These are phyloP conservation scores for Phytopythium boreale DNA, from an alignment of 352 stramenopile genomes.

Conservation along the genomic window DNA sequence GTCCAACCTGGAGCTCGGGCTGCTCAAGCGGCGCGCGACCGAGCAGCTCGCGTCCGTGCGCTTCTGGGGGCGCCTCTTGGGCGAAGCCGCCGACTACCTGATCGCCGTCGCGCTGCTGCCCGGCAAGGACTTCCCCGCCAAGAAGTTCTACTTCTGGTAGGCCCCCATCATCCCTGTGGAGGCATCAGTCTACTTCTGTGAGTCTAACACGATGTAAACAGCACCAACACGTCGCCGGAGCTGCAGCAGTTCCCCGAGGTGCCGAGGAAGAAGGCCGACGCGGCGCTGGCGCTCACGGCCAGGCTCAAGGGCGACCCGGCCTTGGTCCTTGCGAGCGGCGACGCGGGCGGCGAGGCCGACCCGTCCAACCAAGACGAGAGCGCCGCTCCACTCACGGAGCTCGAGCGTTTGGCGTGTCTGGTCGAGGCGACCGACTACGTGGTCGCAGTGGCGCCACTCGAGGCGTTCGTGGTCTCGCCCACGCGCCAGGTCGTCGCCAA, in stretches of 20 bases:
- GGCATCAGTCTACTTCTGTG: conserved; percentile 13
- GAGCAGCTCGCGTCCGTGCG: conserved; percentile 60
- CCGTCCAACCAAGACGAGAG: conserved; percentile 9
- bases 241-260: conserved; percentile 79
- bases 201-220: conserved; percentile 8
- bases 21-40: conserved; percentile 64
- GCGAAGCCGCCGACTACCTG: conserved; percentile 69
- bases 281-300: conserved; percentile 38
- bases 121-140: conserved; percentile 66
- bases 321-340: conserved; percentile 43
- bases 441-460: conserved; percentile 54
- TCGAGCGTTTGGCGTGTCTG: conserved; percentile 69
- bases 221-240: conserved; percentile 72
- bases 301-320: conserved; percentile 68
- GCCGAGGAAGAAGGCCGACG: conserved; percentile 51
- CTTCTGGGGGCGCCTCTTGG: conserved; percentile 68
- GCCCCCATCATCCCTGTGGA: neutral
- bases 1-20: conserved; percentile 71
- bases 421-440: conserved; percentile 66
- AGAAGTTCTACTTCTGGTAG: conserved; percentile 85
- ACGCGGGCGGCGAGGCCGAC: conserved; percentile 8
- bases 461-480: conserved; percentile 68
- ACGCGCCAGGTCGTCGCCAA: conserved; percentile 69
- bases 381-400: conserved; percentile 42
- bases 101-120: conserved; percentile 54